Percentiles rank a stretch among this genome's conserved stretches.
Conservation (phyloP, 495 filamentous ascomycete species). For the Hyaloscypha bicolor region DNA sequence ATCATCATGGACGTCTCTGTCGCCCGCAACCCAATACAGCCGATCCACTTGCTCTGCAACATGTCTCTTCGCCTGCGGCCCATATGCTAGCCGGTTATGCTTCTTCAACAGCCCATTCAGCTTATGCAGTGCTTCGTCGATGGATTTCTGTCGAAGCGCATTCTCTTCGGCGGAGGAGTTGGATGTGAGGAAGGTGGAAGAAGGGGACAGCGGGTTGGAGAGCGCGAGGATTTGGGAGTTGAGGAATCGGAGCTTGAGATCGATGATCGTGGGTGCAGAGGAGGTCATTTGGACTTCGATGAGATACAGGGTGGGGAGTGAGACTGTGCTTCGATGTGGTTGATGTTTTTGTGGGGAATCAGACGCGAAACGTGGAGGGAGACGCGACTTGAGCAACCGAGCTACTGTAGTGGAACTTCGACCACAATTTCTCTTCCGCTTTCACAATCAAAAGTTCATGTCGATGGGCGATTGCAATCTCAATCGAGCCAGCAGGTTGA, state of each 20-base stretch:
- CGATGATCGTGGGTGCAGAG: slow-evolving; percentile 31
- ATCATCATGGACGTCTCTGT: slow-evolving; percentile 38
- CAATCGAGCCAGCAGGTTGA: no score
- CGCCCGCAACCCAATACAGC: slow-evolving; percentile 64
- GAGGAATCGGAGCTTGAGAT: slow-evolving; percentile 32
- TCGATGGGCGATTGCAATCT: no score
- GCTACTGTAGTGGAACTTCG: no score
- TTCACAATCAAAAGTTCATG: no score
- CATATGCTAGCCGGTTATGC: slow-evolving; percentile 72
- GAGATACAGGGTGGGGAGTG: no score
- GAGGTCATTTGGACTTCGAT: slow-evolving; percentile 12
- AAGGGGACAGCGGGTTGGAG: slow-evolving; percentile 21
- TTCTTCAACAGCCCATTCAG: slow-evolving; percentile 69
- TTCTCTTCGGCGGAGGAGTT: slow-evolving; percentile 51
- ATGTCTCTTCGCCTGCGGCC: slow-evolving; percentile 73
- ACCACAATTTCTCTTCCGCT: no score
- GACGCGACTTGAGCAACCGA: no score
- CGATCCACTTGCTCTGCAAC: slow-evolving; percentile 81
- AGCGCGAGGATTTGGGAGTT: slow-evolving; percentile 29
- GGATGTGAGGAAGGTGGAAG: slow-evolving; percentile 8
- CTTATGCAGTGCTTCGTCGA: slow-evolving; percentile 49
- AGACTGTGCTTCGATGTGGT: no score
- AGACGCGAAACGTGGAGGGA: no score
- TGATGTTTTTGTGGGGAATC: no score
- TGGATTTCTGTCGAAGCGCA: slow-evolving; percentile 53